These are phyloP conservation scores for Artemisia tridentata DNA, from an alignment of 129 eudicot species.

Conservation along the genomic window DNA sequence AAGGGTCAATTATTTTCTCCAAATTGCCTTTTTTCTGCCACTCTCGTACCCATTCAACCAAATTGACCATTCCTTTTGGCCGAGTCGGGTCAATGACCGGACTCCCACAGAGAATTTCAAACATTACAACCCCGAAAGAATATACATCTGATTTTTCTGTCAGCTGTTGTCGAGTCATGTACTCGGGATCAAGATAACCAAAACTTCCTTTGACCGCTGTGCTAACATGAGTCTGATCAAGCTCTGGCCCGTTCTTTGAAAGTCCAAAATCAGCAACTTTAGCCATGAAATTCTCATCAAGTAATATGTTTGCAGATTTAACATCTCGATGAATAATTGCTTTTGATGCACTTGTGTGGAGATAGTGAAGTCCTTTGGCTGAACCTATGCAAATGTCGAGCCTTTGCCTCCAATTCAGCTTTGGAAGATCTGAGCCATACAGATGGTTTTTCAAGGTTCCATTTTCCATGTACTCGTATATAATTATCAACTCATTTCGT, in stretches of 20 bases:
- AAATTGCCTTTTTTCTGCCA: slow-evolving; percentile 33
- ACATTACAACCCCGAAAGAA: slow-evolving; percentile 74
- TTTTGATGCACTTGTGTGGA: slow-evolving; percentile 61
- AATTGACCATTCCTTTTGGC: slow-evolving; percentile 58
- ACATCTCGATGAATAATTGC: slow-evolving; percentile 73
- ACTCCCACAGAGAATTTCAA: slow-evolving; percentile 60
- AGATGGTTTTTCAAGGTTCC: slow-evolving; percentile 70
- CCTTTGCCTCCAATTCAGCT: slow-evolving; percentile 65
- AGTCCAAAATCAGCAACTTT: slow-evolving; percentile 78
- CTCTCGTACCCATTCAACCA: slow-evolving; percentile 61
- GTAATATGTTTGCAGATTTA: slow-evolving; percentile 66
- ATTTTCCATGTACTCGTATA: slow-evolving; percentile 72
- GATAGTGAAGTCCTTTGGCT: slow-evolving; percentile 73
- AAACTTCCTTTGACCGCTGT: slow-evolving; percentile 82
- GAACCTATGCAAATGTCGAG: slow-evolving; percentile 72
- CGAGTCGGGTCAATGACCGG: slow-evolving; percentile 72
- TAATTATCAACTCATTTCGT: slow-evolving; percentile 57
- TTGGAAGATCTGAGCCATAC: slow-evolving; percentile 58
- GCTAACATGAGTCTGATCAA: slow-evolving; percentile 65
- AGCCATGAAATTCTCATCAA: slow-evolving; percentile 63
- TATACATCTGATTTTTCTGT: slow-evolving; percentile 69
- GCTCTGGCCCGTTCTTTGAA: slow-evolving; percentile 59
- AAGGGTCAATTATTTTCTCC: slow-evolving; percentile 48
- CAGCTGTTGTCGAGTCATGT: slow-evolving; percentile 57
- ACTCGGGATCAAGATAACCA: slow-evolving; percentile 74